These are phyloP conservation scores for Venturiaceae sp. DNA, from an alignment of 2,329 filamentous ascomycete genomes.

Conservation along the genomic window DNA sequence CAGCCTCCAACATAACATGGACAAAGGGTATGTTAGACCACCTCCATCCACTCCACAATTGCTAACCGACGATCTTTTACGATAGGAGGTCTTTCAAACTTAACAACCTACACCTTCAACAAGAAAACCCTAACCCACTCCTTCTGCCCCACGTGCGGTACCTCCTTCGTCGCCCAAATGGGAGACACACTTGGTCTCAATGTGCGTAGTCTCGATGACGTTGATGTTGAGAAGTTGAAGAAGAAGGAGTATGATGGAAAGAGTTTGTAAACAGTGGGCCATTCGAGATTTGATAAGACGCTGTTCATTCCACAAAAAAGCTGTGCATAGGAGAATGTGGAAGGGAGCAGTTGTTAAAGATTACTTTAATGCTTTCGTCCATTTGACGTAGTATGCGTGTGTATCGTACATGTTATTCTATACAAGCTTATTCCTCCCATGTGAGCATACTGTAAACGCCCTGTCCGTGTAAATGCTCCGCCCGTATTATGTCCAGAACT, in stretches of 20 bases:
- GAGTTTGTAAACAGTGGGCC: background rate
- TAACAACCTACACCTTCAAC: conserved; percentile 19
- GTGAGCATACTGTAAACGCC: too few species aligned
- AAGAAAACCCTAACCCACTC: conserved; percentile 16
- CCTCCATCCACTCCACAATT: background rate
- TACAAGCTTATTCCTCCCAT: background rate
- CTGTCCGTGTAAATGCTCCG: background rate
- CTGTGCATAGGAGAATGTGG: too few species aligned
- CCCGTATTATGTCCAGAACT: background rate
- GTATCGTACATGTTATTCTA: background rate
- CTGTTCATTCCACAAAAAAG: too few species aligned
- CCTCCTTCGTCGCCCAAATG: conserved; percentile 14
- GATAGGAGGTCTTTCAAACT: background rate
- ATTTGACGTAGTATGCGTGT: background rate
- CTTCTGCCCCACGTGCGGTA: conserved; percentile 23
- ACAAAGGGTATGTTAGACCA: background rate
- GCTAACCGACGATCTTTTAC: background rate
- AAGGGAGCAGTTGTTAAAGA: background rate
- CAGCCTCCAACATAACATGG: background rate
- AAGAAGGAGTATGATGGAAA: conserved; percentile 5
- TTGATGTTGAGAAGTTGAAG: conserved; percentile 18
- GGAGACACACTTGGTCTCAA: conserved; percentile 16
- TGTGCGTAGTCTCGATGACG: conserved; percentile 18
- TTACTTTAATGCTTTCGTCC: too few species aligned
- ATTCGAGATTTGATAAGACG: too few species aligned